These are phyloP conservation scores for Echeveria elegans DNA, from an alignment of 164 flowering plant genomes.

Conservation along the genomic window DNA sequence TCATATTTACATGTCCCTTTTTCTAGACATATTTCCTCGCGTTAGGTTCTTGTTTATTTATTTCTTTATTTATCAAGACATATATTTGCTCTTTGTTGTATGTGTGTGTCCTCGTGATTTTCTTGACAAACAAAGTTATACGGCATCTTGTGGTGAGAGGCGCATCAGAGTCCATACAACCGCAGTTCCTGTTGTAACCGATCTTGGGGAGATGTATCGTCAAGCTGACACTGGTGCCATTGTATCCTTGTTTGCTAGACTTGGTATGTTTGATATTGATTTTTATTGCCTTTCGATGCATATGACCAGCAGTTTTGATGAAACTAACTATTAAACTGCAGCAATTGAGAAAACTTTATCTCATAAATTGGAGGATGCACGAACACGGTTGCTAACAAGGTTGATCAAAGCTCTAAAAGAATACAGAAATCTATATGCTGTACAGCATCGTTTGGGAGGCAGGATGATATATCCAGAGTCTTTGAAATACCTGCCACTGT, in stretches of 20 bases:
- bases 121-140: constrained; percentile 66
- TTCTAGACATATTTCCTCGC: too few species aligned
- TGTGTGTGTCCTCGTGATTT: background rate
- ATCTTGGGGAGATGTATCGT: constrained; percentile 94
- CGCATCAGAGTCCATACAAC: constrained; percentile 98
- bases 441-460: constrained; percentile 82
- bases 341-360: constrained; percentile 90
- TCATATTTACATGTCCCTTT: background rate
- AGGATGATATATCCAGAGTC: constrained; percentile 95
- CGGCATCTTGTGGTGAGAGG: constrained; percentile 96
- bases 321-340: constrained; percentile 23
- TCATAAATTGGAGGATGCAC: constrained; percentile 85
- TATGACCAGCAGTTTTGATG: constrained; percentile 6
- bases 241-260: constrained; percentile 56
- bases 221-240: constrained; percentile 90
- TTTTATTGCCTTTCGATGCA: background rate
- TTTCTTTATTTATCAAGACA: background rate
- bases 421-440: constrained; percentile 85
- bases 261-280: constrained; percentile 45
- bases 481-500: constrained; percentile 59
- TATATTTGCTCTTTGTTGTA: background rate
- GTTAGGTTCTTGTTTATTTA: background rate
- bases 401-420: constrained; percentile 84
- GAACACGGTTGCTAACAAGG: constrained; percentile 48
- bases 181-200: constrained; percentile 86